These are phyloP conservation scores for Amylostereum chailletii DNA, from an alignment of 1,284 basidiomycete genomes.

Conservation along the genomic window DNA sequence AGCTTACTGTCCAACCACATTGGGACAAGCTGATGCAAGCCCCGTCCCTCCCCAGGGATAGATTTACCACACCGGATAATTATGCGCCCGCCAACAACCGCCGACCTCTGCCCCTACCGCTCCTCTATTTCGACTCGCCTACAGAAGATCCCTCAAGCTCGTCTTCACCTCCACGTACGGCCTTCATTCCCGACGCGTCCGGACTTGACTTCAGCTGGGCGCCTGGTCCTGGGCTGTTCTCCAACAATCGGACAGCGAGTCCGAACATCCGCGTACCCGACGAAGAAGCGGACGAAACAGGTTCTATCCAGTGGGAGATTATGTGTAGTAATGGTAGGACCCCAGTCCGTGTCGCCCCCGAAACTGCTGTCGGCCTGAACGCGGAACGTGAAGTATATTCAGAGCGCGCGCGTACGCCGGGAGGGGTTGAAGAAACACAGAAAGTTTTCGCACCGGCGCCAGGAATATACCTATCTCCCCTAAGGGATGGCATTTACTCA, in stretches of 20 bases:
- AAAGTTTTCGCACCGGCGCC: slow-evolving; percentile 30
- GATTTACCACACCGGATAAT: slow-evolving; percentile 29
- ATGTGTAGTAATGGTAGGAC: no score
- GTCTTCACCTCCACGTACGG: slow-evolving; percentile 28
- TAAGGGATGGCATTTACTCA: slow-evolving; percentile 16
- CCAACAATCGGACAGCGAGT: not conserved
- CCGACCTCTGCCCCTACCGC: slow-evolving; percentile 17
- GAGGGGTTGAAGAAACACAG: no score
- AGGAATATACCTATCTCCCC: slow-evolving; percentile 40
- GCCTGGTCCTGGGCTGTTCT: slow-evolving; percentile 22
- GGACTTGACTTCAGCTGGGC: slow-evolving; percentile 40
- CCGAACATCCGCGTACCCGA: not conserved
- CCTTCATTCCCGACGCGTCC: slow-evolving; percentile 25
- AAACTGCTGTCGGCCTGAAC: no score
- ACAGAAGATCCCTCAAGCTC: slow-evolving; percentile 38
- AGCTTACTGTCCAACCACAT: not conserved
- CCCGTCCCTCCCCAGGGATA: not conserved
- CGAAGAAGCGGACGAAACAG: not conserved
- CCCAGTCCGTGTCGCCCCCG: no score
- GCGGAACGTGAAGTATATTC: no score
- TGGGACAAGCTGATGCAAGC: not conserved
- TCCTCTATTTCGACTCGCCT: slow-evolving; percentile 43
- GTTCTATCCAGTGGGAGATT: not conserved
- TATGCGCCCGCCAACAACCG: slow-evolving; percentile 10
- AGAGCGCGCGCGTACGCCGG: no score